Evolutionary conservation across 495 filamentous ascomycete species (phyloP), one percentile per base, ranked within the genome.

Genomic region (Penicillium diatomitis): DNA sequence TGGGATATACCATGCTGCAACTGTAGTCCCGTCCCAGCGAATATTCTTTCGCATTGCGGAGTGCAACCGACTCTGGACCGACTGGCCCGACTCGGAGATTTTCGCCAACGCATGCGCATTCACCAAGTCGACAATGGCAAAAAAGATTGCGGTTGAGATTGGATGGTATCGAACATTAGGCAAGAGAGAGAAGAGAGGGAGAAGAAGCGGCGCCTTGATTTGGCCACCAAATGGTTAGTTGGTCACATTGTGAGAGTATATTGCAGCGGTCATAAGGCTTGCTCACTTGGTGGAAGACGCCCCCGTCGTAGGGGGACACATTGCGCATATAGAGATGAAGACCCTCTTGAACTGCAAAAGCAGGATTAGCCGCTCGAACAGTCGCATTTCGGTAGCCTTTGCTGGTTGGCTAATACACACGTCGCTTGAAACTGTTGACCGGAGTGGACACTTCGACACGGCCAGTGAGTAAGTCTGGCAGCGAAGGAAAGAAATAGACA

Each of bases 381-480:
- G n/a, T 44, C 27, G 32, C n/a, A 38, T 6, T 47, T 8, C 36
- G 34, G 8, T 33, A 39, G 38, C 29, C 47, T 29, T 51, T 12
- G 28, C 42, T 34, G 11, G n/a, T 39, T 27, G 38, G 29, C 11
- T 31, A 38, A 42, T 33, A 65, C 84, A 68, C 74, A 95, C 90
- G 70, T 80, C 94, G 81, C 73, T 96, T 98, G 79, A 95, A 98
- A 78, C 92, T 96, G 49, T 86, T 96, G 29, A 97, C 86, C 11
- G 92, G 90, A 3, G 92, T 98, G 29, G 92, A 96, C 50, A 98
- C 83, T 75, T 98, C 92, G 50, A 96, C 92, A 62, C 92, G 84
- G 48, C 84, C 88, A 7, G 88, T 90, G 50, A 98, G 74, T 47
- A 96, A 74, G 57, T 90, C 83, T 9, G 94, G 87, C 32, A 98